Conservation (phyloP, 352 stramenopile species). For the Phytophthora lateralis region DNA sequence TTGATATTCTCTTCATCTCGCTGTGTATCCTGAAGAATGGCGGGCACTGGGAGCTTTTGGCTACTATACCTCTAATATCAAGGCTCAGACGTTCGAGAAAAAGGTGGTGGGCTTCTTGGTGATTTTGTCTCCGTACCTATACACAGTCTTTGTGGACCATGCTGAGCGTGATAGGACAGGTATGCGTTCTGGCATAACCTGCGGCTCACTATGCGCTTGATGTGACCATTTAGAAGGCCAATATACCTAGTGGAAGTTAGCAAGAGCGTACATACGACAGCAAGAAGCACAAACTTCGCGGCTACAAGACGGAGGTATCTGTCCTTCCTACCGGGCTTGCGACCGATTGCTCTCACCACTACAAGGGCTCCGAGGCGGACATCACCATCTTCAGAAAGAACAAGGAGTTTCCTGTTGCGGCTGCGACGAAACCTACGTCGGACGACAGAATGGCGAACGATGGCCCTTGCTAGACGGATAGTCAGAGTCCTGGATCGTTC, state of each 20-base stretch:
- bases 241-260: neutral
- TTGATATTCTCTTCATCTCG: conserved; percentile 1
- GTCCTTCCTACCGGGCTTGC: conserved; percentile 2
- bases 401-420: neutral
- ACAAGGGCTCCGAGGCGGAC: neutral
- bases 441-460: neutral
- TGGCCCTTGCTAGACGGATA: neutral
- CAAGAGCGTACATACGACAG: conserved; percentile 3
- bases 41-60: neutral
- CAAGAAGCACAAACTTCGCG: neutral
- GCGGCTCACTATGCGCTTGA: neutral
- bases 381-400: conserved; percentile 1
- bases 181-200: neutral
- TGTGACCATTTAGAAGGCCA: conserved; percentile 1
- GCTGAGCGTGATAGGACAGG: neutral
- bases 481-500: neutral
- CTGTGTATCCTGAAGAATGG: conserved; percentile 2
- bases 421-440: neutral
- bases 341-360: conserved; percentile 1
- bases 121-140: neutral
- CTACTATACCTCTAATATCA: neutral
- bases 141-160: neutral
- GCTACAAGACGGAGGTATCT: conserved; percentile 1
- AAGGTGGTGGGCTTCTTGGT: neutral
- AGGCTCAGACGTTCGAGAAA: conserved; percentile 2